Evolutionary conservation across 2,329 filamentous ascomycete genomes (phyloP).

Genomic region (Xylariomycetidae sp.): DNA sequence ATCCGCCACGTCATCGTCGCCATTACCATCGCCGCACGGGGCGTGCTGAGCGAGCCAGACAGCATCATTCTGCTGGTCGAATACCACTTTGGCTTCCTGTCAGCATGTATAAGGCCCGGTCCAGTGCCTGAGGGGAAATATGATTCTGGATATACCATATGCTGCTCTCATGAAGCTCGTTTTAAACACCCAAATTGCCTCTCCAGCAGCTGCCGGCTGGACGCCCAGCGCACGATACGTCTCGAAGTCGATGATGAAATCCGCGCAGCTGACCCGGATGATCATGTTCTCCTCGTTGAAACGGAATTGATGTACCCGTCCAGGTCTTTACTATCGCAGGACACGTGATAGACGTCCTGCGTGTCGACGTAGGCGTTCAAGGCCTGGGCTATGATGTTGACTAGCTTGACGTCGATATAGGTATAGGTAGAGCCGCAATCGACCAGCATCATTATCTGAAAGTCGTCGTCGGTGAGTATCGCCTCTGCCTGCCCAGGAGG

Average conservation of each 20-base stretch:
- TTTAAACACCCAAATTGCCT: slow-evolving; percentile 30
- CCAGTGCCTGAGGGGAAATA: background rate
- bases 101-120: slow-evolving; percentile 7
- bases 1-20: slow-evolving; percentile 27
- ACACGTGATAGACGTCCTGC: slow-evolving; percentile 23
- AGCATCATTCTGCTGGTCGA: slow-evolving; percentile 32
- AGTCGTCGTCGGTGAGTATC: slow-evolving; percentile 24
- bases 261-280: slow-evolving; percentile 39
- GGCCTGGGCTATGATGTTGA: slow-evolving; percentile 32
- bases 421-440: slow-evolving; percentile 61
- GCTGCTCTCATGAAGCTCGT: slow-evolving; percentile 34
- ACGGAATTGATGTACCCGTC: slow-evolving; percentile 40
- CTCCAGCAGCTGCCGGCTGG: slow-evolving; percentile 28
- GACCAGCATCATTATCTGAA: slow-evolving; percentile 44
- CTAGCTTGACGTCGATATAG: slow-evolving; percentile 55
- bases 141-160: slow-evolving; percentile 23
- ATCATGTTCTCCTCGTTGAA: slow-evolving; percentile 37
- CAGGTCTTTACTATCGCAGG: slow-evolving; percentile 34
- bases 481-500: slow-evolving; percentile 19
- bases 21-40: slow-evolving; percentile 29
- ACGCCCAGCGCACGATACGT: slow-evolving; percentile 31
- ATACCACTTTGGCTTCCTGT: slow-evolving; percentile 31
- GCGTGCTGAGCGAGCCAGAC: slow-evolving; percentile 35
- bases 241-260: slow-evolving; percentile 36
- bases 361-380: slow-evolving; percentile 27